Evolutionary conservation across 164 flowering plant genomes (phyloP).

Genomic region (Cinnamomum micranthum): DNA sequence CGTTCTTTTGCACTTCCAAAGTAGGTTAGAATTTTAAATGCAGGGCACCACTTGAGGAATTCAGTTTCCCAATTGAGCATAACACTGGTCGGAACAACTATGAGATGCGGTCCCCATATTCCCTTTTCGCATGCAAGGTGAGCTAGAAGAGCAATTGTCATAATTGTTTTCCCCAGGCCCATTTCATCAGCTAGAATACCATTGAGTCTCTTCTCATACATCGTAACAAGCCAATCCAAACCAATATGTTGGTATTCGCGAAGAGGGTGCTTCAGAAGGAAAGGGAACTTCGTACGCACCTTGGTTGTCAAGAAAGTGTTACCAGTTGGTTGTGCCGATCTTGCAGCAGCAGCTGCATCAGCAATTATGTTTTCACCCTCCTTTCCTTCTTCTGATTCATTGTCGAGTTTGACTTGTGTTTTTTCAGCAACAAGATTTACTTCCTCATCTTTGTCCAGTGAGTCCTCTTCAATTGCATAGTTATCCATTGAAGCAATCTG

Average conservation of each 20-base stretch:
- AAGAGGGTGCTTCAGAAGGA: conserved; percentile 81
- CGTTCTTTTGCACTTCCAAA: conserved; percentile 99
- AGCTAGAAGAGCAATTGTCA: conserved; percentile 96
- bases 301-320: conserved; percentile 93
- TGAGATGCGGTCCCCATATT: conserved; percentile 99
- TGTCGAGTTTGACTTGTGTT: conserved; percentile 22
- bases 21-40: conserved; percentile 94
- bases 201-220: conserved; percentile 96
- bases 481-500: conserved; percentile 19
- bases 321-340: conserved; percentile 98
- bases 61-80: conserved; percentile 99
- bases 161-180: conserved; percentile 99
- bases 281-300: conserved; percentile 94
- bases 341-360: conserved; percentile 99
- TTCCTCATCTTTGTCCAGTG: conserved; percentile 18
- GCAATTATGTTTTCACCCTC: conserved; percentile 76
- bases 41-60: conserved; percentile 99
- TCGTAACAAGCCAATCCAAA: conserved; percentile 98
- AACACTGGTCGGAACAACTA: conserved; percentile 98
- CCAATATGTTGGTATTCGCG: conserved; percentile 99
- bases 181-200: conserved; percentile 99
- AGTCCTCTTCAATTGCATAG: conserved; percentile 25
- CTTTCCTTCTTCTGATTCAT: conserved; percentile 40
- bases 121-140: conserved; percentile 99
- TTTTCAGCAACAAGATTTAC: conserved; percentile 19